Base-by-base conservation (phyloP, 1,284 basidiomycete genomes). In the Pseudozyma pruni region DNA sequence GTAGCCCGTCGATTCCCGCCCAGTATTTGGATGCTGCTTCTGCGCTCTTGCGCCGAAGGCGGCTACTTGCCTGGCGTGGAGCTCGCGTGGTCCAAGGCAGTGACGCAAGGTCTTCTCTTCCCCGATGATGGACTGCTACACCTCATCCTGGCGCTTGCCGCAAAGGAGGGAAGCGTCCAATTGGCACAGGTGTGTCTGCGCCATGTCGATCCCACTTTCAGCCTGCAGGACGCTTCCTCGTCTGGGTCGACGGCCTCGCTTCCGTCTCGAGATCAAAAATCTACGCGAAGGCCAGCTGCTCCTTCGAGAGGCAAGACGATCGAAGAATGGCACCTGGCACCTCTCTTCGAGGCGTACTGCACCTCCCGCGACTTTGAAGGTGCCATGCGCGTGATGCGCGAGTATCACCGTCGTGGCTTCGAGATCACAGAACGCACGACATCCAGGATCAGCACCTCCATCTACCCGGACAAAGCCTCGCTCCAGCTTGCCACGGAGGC, bases 331-430 rank as follows among this genome's bases (percentile, higher is more conserved):
- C 75, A 77, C 22, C 32, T 80, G 25, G 47, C 66, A 13, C 72
- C 77, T 8, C 62, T 75, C 2, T 69, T 77, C 10, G 75, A 79
- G 41, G 71, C 75, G 0, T 63, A 73, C 14, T 77, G 75, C 42
- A 57, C 34, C 19, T 41, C 61, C 1, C 33, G 20, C 0, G 52
- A 71, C 34, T 73, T 74, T 23, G 45, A 34, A 2, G 75, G 49
- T 1, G 77, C 74, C 1, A 40, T 79, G 25, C 44, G 41, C 19
- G 52, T 62, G 8, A 34, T 74, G 16, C 27, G 33, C 8, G 51
- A 25, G 7, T 52, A 63, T 42, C 19, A 46, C 4, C 25, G 31
- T 13, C 51, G 43, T 2, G 56, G 52, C 2, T 41, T 55, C 32
- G 20, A 16, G 8, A 43, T 69, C 16, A 53, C 63, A 1, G 33